Conservation (phyloP, 306 rosid genomes). For the Quercus parvula region DNA sequence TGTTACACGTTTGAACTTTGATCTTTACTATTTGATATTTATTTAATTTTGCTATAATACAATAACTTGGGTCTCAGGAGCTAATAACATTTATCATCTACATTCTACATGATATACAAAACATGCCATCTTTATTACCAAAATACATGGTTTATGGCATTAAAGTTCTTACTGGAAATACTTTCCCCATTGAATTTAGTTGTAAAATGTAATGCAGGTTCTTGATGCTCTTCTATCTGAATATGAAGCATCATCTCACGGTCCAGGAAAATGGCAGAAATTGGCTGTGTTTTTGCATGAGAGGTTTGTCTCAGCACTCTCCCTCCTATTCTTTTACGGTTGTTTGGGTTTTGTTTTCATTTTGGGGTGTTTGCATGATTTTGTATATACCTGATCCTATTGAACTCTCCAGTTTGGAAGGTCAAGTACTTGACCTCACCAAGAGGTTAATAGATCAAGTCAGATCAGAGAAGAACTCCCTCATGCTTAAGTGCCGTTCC, state of each 20-base stretch:
- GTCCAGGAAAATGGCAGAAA: slow-evolving; percentile 92
- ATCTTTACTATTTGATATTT: not conserved
- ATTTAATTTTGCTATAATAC: not conserved
- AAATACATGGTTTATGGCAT: not conserved
- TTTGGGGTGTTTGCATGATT: not conserved
- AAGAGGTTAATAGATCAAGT: slow-evolving; percentile 71
- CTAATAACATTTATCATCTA: not conserved
- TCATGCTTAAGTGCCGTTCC: slow-evolving; percentile 61
- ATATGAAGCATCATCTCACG: slow-evolving; percentile 68
- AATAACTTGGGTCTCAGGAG: not conserved
- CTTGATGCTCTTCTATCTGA: slow-evolving; percentile 83
- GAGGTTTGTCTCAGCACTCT: slow-evolving; percentile 52
- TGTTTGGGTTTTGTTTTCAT: not conserved
- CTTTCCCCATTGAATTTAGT: not conserved
- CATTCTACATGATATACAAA: not conserved
- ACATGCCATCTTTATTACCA: not conserved
- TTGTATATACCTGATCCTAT: not conserved
- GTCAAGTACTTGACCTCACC: slow-evolving; percentile 70
- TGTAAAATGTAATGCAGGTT: slow-evolving; percentile 50
- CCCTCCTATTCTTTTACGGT: not conserved
- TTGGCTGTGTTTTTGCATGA: slow-evolving; percentile 67
- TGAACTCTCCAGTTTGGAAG: slow-evolving; percentile 66
- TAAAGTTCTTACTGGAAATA: not conserved
- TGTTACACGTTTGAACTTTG: not conserved
- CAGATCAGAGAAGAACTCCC: slow-evolving; percentile 73